Evolutionary conservation across 306 rosid genomes (phyloP).

Genomic region (Acacia melanoxylon): DNA sequence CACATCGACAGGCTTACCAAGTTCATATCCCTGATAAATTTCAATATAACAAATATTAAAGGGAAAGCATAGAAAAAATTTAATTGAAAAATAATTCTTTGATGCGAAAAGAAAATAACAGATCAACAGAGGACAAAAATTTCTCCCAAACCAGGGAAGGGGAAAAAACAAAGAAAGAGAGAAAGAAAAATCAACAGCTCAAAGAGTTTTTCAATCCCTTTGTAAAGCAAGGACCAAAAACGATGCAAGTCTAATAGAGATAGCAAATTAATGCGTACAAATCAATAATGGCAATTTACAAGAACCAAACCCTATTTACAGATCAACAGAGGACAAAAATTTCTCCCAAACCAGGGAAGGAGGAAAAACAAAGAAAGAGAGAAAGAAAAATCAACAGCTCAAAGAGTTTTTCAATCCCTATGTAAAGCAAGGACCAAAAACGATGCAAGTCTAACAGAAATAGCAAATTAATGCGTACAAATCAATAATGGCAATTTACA

Average conservation of each 20-base stretch:
- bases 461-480: neutral
- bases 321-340: too few relatives aligned
- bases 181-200: neutral
- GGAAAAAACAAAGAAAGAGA: neutral
- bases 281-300: neutral
- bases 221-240: neutral
- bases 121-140: neutral
- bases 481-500: neutral
- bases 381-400: too few relatives aligned
- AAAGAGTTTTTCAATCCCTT: neutral
- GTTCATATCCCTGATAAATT: conserved; percentile 57
- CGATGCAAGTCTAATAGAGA: neutral
- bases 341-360: too few relatives aligned
- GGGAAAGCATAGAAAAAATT: neutral
- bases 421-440: neutral
- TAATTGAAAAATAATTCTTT: neutral
- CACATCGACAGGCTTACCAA: conserved; percentile 57
- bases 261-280: neutral
- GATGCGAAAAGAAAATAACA: neutral
- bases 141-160: neutral
- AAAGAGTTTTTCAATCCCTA: neutral
- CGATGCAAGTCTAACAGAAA: neutral
- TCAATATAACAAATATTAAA: conserved; percentile 7
- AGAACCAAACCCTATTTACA: too few relatives aligned
- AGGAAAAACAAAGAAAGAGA: too few relatives aligned